Conservation (phyloP, 495 filamentous ascomycete species). For the Neurospora hispaniola region DNA sequence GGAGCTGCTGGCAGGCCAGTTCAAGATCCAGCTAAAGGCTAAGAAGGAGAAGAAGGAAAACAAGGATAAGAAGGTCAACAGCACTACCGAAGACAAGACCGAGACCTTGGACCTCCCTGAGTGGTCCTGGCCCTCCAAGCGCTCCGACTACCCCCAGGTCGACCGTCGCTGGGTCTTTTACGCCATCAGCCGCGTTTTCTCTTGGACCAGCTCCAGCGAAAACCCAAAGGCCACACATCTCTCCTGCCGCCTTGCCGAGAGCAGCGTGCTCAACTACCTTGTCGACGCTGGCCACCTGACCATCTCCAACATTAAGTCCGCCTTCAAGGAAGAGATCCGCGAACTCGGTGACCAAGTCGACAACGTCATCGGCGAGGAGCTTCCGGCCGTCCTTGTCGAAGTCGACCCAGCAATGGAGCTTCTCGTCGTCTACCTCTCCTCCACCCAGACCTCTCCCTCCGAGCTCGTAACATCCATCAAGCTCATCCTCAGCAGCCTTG, state of each 20-base stretch:
- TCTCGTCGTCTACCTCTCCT: slow-evolving; percentile 44
- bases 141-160: slow-evolving; percentile 29
- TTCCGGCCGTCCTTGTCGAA: slow-evolving; percentile 48
- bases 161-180: slow-evolving; percentile 45
- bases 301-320: slow-evolving; percentile 47
- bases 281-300: slow-evolving; percentile 52
- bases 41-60: slow-evolving; percentile 12
- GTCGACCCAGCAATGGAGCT: slow-evolving; percentile 50
- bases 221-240: slow-evolving; percentile 28
- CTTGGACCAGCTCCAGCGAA: slow-evolving; percentile 23
- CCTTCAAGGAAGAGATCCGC: slow-evolving; percentile 42
- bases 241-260: slow-evolving; percentile 39
- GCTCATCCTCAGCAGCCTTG: slow-evolving; percentile 41
- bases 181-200: slow-evolving; percentile 39
- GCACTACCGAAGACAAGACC: not conserved
- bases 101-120: slow-evolving; percentile 5
- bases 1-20: slow-evolving; percentile 33
- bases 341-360: slow-evolving; percentile 24
- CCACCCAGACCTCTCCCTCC: slow-evolving; percentile 34
- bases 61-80: slow-evolving; percentile 9
- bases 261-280: slow-evolving; percentile 50
- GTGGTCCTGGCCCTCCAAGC: slow-evolving; percentile 32
- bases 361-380: slow-evolving; percentile 40
- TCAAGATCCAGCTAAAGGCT: slow-evolving; percentile 23
- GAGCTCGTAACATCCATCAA: slow-evolving; percentile 40